Evolutionary conservation across 495 filamentous ascomycete genomes (phyloP), one percentile per base, ranked within the genome.

Genomic region (Penicillium mononematosum): DNA sequence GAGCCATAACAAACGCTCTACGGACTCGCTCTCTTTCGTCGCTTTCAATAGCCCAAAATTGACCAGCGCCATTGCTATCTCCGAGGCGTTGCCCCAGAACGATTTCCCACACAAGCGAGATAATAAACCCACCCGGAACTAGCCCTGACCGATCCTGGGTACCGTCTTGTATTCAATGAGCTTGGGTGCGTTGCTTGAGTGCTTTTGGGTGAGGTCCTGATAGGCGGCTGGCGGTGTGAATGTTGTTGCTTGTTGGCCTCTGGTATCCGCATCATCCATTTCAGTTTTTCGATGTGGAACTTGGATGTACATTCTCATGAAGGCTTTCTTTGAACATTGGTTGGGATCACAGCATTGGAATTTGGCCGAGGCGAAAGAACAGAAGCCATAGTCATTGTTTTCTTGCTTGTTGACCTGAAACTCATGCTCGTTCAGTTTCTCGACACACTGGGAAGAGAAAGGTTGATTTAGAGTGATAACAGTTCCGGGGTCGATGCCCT

Each of bases 41-140:
- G 32, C 32, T 34, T 34, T 34, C 0, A 34, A 14, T 12, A 14
- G 11, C 32, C 12, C 32, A 34, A 1, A 4, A 34, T 34, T 12
- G 32, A 5, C 4, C 32, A 34, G 11, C 32, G 12, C 32, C 32
- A 34, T 34, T 14, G 4, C 32, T 12, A 12, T 55, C 56, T 20
- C 56, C 60, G 45, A 62, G 60, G 56, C 56, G 56, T 38, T 56
- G 24, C 29, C 60, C 60, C 42, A 45, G 60, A 12, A 62, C 60
- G 5, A 50, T 55, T 45, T 62, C 60, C 50, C 45, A 59, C 10
- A 43, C 51, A 22, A 62, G 49, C 50, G 50, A 59, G 50, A 56
- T 50, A 12, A 50, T 45, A 39, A 59, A 59, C 45, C 60, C 60
- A 50, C 45, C 44, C 49, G 60, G 50, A 42, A 62, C 51, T 25